A percentile compares a stretch with the other conserved stretches of the same genome.
Conservation (phyloP, 805 yeast species). For the Yueomyces sp. region DNA sequence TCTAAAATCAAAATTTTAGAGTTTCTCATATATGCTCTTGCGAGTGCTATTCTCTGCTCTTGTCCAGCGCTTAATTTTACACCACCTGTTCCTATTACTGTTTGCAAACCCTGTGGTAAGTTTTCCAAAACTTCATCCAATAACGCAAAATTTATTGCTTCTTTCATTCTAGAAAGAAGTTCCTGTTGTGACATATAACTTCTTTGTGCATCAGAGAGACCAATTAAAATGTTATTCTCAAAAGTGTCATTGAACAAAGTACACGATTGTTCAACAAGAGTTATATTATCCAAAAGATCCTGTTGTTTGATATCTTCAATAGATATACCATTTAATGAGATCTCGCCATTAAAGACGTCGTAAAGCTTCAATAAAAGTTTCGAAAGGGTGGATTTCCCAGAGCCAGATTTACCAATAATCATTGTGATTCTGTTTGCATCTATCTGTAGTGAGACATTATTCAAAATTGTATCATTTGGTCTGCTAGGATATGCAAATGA, state of each 20-base stretch:
- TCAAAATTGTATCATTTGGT: conserved; percentile 32
- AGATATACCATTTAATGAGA: conserved; percentile 42
- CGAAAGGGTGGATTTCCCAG: conserved; percentile 81
- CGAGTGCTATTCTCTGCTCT: conserved; percentile 68
- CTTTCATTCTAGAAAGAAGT: conserved; percentile 5
- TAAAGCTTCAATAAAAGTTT: conserved; percentile 52
- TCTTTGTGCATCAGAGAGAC: conserved; percentile 19
- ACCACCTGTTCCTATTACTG: conserved; percentile 34
- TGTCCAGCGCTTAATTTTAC: conserved; percentile 79
- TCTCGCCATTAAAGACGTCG: conserved; percentile 34
- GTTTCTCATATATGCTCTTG: conserved; percentile 66
- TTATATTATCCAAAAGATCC: conserved; percentile 51
- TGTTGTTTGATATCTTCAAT: conserved; percentile 28
- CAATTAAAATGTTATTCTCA: conserved; percentile 48
- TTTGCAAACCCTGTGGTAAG: conserved; percentile 43
- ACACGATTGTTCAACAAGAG: conserved; percentile 63
- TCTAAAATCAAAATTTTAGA: conserved; percentile 70
- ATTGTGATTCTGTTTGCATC: conserved; percentile 37
- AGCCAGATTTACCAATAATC: conserved; percentile 79
- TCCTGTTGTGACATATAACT: neutral
- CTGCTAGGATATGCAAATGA: conserved; percentile 53
- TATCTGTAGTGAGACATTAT: conserved; percentile 33
- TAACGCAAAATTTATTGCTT: conserved; percentile 40
- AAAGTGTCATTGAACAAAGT: conserved; percentile 52
- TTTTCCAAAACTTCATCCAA: conserved; percentile 35